Evolutionary conservation across 1,139 yeast genomes (phyloP).

Genomic region (Pichia sp.): DNA sequence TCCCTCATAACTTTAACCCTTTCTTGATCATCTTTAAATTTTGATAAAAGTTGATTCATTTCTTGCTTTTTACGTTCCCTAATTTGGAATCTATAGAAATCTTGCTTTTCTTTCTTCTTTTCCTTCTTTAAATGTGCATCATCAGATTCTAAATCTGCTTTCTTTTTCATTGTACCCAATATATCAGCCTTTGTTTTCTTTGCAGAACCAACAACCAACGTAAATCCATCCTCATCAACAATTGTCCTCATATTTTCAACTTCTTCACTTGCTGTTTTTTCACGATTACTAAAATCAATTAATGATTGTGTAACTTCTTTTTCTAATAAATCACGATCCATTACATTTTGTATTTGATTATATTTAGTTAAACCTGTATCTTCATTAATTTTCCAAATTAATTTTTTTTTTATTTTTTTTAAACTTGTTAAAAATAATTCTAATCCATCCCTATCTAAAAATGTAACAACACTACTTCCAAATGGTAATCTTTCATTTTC

Average conservation of each 20-base stretch:
- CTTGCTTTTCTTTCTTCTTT: constrained; percentile 77
- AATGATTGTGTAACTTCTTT: constrained; percentile 52
- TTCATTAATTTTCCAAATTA: constrained; percentile 21
- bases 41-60: constrained; percentile 75
- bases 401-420: constrained; percentile 10
- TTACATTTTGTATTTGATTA: constrained; percentile 27
- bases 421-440: constrained; percentile 48
- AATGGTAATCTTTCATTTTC: constrained; percentile 45
- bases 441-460: constrained; percentile 70
- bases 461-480: constrained; percentile 65
- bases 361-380: constrained; percentile 21
- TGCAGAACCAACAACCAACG: constrained; percentile 80
- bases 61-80: constrained; percentile 90
- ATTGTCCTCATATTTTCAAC: constrained; percentile 48
- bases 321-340: constrained; percentile 44
- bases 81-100: constrained; percentile 93
- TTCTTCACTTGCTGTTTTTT: constrained; percentile 56
- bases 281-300: constrained; percentile 64
- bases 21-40: constrained; percentile 88
- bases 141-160: constrained; percentile 42
- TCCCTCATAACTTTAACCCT: constrained; percentile 72
- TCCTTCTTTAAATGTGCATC: constrained; percentile 51
- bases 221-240: constrained; percentile 92
- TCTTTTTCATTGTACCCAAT: constrained; percentile 47
- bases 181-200: constrained; percentile 71